These are phyloP conservation scores for Stromatinia cepivora DNA, from an alignment of 2,329 filamentous ascomycete species.

Conservation along the genomic window DNA sequence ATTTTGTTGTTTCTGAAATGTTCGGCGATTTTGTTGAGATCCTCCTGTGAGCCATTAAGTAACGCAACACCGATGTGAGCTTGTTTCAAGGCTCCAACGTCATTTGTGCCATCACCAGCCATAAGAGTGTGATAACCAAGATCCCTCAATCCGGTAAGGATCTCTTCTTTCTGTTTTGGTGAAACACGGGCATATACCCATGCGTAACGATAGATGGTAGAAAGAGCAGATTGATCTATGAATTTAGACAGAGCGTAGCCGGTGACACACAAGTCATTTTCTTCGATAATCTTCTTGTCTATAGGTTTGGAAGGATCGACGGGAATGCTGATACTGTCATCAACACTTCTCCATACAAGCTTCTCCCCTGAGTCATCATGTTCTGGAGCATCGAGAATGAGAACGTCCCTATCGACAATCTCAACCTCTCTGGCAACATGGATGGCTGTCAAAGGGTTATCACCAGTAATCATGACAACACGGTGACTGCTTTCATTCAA, in stretches of 20 bases:
- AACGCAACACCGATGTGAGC: constrained; percentile 96
- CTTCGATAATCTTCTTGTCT: constrained; percentile 75
- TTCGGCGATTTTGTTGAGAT: constrained; percentile 87
- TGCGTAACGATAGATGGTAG: constrained; percentile 77
- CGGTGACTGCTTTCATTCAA: constrained; percentile 98
- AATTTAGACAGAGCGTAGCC: constrained; percentile 91
- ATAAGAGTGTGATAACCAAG: constrained; percentile 97
- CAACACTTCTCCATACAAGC: constrained; percentile 91
- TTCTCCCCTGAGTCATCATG: constrained; percentile 77
- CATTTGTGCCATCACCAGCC: constrained; percentile 98
- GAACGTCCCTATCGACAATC: constrained; percentile 91
- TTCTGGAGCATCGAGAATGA: constrained; percentile 94
- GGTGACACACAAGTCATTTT: constrained; percentile 92
- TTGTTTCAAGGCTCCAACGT: constrained; percentile 96
- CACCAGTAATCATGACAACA: constrained; percentile 98
- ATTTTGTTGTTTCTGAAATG: constrained; percentile 94
- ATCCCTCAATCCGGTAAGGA: constrained; percentile 93
- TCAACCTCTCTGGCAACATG: constrained; percentile 95
- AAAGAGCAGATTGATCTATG: constrained; percentile 74
- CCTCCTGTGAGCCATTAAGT: constrained; percentile 89
- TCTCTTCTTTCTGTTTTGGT: constrained; percentile 98
- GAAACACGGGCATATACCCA: constrained; percentile 99
- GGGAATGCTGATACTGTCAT: constrained; percentile 82
- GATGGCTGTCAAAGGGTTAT: constrained; percentile 94
- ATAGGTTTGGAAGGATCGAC: constrained; percentile 82